Evolutionary conservation across 2,329 filamentous ascomycete genomes (phyloP), one percentile per base, ranked within the genome.

Genomic region (Aspergillus brasiliensis): DNA sequence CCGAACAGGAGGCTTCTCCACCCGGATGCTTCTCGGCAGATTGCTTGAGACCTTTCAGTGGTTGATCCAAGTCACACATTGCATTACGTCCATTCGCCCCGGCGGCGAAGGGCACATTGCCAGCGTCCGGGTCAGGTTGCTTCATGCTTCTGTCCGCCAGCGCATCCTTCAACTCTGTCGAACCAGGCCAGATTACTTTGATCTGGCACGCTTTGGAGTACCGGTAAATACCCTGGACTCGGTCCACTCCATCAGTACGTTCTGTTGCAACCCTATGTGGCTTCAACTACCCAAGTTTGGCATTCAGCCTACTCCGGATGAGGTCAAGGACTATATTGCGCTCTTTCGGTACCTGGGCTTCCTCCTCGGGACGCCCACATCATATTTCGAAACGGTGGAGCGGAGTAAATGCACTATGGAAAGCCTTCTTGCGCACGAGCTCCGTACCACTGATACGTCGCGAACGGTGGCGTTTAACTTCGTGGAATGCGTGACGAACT

Each of bases 141-240:
- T 91, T 0, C 88, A 91, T 68, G 84, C 88, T 1, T 81, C 85
- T 0, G 87, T 91, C 8, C 82, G 88, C 1, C 80, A 84, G 56
- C 83, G 87, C 2, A 90, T 91, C 63, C 74, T 88, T 66, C 79
- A 80, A 27, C 81, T 91, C 8, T 81, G 82, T 19, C 69, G 76
- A 13, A 73, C 79, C 34, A 76, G 78, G 15, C 85, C 86, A 0
- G 77, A 76, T 2, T 91, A 91, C 74, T 91, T 86, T 75, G 80
- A 85, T 65, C 73, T 84, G 0, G 73, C 81, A 19, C 72, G 80
- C 28, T 83, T 79, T 72, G 88, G 88, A 2, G 77, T 89, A 2
- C 88, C 88, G 8, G 86, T 92, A 71, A 92, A 91, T 67, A 87
- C 91, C 66, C 81, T 92, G 3, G 89, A 92, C 73, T 84, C 82